Evolutionary conservation across 768 basidiomycete species (phyloP).

Genomic region (Lentinula raphanica): DNA sequence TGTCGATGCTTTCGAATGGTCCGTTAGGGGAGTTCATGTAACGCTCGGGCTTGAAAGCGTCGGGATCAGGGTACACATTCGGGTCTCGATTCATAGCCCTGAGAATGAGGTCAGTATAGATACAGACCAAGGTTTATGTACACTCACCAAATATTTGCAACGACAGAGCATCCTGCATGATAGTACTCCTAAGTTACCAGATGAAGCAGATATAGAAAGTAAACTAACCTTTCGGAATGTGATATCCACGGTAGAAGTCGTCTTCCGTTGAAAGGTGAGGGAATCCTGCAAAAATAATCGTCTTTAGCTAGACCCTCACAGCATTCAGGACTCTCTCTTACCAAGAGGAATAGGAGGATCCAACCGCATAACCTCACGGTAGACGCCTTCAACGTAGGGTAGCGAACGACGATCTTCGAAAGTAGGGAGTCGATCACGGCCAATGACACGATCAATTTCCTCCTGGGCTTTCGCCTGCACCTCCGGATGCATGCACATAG

Average conservation of each 20-base stretch:
- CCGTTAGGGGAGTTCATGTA: constrained; percentile 10
- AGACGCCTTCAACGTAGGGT: constrained; percentile 9
- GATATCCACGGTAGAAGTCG: constrained; percentile 3
- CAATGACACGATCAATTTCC: constrained; percentile 24
- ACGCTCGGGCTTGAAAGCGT: constrained; percentile 16
- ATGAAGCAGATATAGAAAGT: not conserved
- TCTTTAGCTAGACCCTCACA: not conserved
- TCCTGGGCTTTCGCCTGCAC: constrained; percentile 21
- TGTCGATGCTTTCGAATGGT: not conserved
- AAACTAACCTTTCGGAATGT: constrained; percentile 2
- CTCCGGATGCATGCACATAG: constrained; percentile 21
- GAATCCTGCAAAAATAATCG: not conserved
- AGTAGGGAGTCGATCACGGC: constrained; percentile 21
- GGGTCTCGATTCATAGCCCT: constrained; percentile 23
- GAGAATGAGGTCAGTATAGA: not conserved
- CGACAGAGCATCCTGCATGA: not conserved
- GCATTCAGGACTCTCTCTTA: not conserved
- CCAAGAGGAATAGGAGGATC: constrained; percentile 6
- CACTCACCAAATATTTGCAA: constrained; percentile 1
- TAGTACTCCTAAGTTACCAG: not conserved
- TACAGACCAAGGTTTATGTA: not conserved
- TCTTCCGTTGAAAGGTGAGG: not conserved
- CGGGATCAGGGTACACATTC: constrained; percentile 17
- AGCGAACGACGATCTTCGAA: constrained; percentile 20
- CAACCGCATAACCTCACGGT: constrained; percentile 15